Conservation (phyloP, 768 basidiomycete species). For the Bullera alba region DNA sequence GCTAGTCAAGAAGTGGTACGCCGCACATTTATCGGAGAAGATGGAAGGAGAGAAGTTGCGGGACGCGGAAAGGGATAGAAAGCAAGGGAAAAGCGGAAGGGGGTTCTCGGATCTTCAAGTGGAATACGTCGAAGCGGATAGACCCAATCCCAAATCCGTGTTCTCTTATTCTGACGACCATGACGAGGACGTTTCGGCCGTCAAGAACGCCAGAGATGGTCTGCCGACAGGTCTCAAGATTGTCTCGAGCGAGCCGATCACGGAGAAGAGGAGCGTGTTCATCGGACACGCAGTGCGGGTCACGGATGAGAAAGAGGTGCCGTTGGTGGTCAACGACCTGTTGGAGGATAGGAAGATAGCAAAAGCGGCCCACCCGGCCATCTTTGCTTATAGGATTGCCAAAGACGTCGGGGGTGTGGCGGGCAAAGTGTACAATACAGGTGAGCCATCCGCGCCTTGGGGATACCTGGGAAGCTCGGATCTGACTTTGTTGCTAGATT, state of each 20-base stretch:
- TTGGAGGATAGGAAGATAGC: slow-evolving; percentile 46
- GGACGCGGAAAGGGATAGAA: not conserved
- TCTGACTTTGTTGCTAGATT: slow-evolving; percentile 55
- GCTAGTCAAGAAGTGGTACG: slow-evolving; percentile 35
- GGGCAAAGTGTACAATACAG: slow-evolving; percentile 21
- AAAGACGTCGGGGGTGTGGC: slow-evolving; percentile 39
- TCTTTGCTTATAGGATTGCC: slow-evolving; percentile 35
- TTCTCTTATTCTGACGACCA: slow-evolving; percentile 16
- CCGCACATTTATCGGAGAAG: slow-evolving; percentile 11
- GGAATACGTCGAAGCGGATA: not conserved
- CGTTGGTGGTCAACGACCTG: slow-evolving; percentile 41
- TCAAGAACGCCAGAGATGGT: slow-evolving; percentile 5
- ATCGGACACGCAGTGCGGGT: slow-evolving; percentile 78
- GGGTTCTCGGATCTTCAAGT: not conserved
- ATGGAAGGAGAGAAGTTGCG: slow-evolving; percentile 23
- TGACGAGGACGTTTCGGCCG: not conserved
- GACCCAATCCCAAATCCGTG: slow-evolving; percentile 18
- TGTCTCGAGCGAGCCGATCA: slow-evolving; percentile 67
- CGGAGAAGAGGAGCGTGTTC: slow-evolving; percentile 77
- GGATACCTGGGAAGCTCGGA: slow-evolving; percentile 63
- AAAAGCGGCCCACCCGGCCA: slow-evolving; percentile 34
- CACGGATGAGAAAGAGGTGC: slow-evolving; percentile 67
- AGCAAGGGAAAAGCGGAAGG: not conserved
- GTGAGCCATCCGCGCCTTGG: slow-evolving; percentile 49
- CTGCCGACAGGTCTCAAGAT: slow-evolving; percentile 60